Base-by-base conservation (phyloP, 2,329 filamentous ascomycete species). In the Pyrenochaeta sp. region DNA sequence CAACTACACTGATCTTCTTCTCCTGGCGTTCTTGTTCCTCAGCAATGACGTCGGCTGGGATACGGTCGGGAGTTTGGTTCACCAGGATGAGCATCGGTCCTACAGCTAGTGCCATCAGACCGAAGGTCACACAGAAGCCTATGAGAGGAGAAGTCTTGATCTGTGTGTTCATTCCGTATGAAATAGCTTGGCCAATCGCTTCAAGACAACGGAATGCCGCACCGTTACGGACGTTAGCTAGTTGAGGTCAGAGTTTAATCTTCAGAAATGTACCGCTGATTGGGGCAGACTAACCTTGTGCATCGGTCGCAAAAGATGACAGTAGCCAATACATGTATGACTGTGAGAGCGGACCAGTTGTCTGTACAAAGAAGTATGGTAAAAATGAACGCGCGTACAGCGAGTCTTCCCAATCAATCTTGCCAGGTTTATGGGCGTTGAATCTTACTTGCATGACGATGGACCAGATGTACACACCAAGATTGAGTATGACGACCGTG, bases 381-480 rank as follows among this genome's bases (percentile, higher is more conserved):
- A 78, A 56, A 51, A 78, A 78, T 0, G 74, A 68, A 3, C 62
- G 57, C 3, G 75, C 61, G 38, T 77, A 78, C 0, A 73, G 61
- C 1, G 53, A 44, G 4, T 77, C 73, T 13, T 75, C 68, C 76
- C 75, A 78, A 41, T 78, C 76, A 17, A 78, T 77, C 9, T 72
- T 63, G 2, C 74, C 74, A 0, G 76, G 76, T 29, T 67, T 52
- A 3, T 65, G 37, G 21, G 27, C 45, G 22, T 74, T 69, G 50
- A 78, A 78, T 14, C 57, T 60, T 7, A 60, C 61, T 48, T 78
- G 74, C 71, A 78, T 78, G 14, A 76, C 62, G 37, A 78, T 77
- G 1, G 75, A 77, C 76, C 76, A 78, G 45, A 78, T 74, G 37
- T 78, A 78, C 1, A 77, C 76, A n/a, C 72, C 76, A 4, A 74